Conservation (phyloP, 1,284 basidiomycete genomes). For the Lentinula novae-zelandiae region DNA sequence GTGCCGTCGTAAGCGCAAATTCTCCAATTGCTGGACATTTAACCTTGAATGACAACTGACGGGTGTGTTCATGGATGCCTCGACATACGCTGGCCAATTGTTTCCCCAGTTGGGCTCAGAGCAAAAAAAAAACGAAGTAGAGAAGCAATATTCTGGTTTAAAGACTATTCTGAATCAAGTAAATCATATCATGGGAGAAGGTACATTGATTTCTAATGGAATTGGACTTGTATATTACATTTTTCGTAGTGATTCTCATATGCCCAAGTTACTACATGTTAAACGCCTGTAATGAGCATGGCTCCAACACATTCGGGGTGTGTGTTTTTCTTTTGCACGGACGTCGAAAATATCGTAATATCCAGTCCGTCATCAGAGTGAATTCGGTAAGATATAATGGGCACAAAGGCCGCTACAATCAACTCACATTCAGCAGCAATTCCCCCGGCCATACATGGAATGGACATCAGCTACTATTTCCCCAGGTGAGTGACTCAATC, state of each 20-base stretch:
- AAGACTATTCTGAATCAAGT: conserved; percentile 21
- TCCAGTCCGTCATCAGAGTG: conserved; percentile 13
- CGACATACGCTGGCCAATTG: conserved; percentile 20
- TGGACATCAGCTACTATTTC: conserved; percentile 21
- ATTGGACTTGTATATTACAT: background rate
- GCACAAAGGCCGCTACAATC: background rate
- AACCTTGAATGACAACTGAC: too few relatives aligned
- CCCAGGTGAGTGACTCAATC: conserved; percentile 7
- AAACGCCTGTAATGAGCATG: conserved; percentile 10
- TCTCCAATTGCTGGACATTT: too few relatives aligned
- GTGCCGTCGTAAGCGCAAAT: too few relatives aligned
- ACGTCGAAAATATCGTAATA: background rate
- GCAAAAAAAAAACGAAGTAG: conserved; percentile 17
- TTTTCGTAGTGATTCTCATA: conserved; percentile 18
- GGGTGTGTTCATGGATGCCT: conserved; percentile 13
- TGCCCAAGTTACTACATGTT: conserved; percentile 19
- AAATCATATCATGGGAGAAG: conserved; percentile 14
- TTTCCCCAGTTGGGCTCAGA: conserved; percentile 21
- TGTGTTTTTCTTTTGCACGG: background rate
- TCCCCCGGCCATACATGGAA: conserved; percentile 20
- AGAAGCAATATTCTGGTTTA: conserved; percentile 17
- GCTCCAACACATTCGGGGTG: conserved; percentile 10
- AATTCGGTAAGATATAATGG: conserved; percentile 15
- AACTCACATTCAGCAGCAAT: conserved; percentile 10
- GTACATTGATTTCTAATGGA: background rate